phyloP scores from a whole-genome alignment of 345 rosid species.

The Lumnitzera racemosa region DNA sequence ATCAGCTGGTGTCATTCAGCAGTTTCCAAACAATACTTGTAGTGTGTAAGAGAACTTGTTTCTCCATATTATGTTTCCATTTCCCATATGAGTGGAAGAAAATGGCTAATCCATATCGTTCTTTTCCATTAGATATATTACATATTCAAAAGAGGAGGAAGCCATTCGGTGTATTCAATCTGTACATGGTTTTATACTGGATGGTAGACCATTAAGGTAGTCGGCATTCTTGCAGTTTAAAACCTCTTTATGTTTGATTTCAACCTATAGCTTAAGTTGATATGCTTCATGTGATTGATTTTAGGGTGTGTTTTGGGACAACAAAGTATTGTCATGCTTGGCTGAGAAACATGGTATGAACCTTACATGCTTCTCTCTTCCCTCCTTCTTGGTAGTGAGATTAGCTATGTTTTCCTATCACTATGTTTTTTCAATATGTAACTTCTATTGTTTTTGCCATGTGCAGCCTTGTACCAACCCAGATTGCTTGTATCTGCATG shows the following conservation, averaged over 20 bases:
- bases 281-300: neutral
- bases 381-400: neutral
- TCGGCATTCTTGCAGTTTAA: slow-evolving; percentile 11
- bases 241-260: slow-evolving; percentile 15
- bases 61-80: neutral
- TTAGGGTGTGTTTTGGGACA: slow-evolving; percentile 94
- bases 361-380: slow-evolving; percentile 18
- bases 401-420: slow-evolving; percentile 5
- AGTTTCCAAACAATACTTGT: slow-evolving; percentile 88
- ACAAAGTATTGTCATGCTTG: slow-evolving; percentile 98
- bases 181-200: slow-evolving; percentile 91
- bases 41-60: slow-evolving; percentile 61
- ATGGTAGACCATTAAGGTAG: slow-evolving; percentile 60
- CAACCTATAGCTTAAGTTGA: neutral
- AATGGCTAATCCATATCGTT: neutral
- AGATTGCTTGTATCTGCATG: slow-evolving; percentile 92
- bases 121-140: slow-evolving; percentile 59
- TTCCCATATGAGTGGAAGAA: slow-evolving; percentile 1
- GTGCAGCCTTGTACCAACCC: slow-evolving; percentile 85
- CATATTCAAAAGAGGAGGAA: slow-evolving; percentile 84
- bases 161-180: slow-evolving; percentile 89
- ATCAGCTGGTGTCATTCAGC: slow-evolving; percentile 74
- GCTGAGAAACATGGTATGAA: slow-evolving; percentile 80
- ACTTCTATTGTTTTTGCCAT: too few relatives aligned
- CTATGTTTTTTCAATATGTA: neutral